Evolutionary conservation across 2,329 filamentous ascomycete species (phyloP), one percentile per base, ranked within the genome.

Genomic region (Thielaviopsis ethacetica): DNA sequence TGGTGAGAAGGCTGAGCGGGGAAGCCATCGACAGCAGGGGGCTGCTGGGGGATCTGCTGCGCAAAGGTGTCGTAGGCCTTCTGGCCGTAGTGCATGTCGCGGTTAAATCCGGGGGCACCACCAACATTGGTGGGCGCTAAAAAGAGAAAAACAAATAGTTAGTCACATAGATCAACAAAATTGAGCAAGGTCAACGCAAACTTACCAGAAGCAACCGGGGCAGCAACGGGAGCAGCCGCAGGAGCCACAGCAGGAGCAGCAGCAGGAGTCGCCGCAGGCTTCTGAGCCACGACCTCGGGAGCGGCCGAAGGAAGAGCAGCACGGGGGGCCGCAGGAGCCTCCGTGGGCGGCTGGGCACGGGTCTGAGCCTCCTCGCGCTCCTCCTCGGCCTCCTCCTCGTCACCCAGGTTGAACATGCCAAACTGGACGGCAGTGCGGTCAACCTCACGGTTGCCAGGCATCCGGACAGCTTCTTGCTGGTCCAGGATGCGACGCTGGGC

Each of bases 291-390:
- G 9, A 76, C 65, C 47, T 85, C 82, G 15, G 79, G 74, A n/a
- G 76, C 73, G 9, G 80, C 83, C 44, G 91, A 91, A 64, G 93
- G 91, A 26, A 97, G 79, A 13, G 91, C 87, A 62, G 93, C 85
- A 66, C 91, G 83, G 63, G 93, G 91, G 58, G 88, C 80, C 62
- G 91, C 82, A 41, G 93, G 93, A 19, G 93, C 96, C 68, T 95
- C 91, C 64, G 91, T 88, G 27, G 91, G 91, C 63, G 91, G 90
- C 68, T 96, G 91, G 64, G 88, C 84, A 67, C 91, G 85, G 59
- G 93, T 97, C 76, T 97, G 91, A 49, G 91, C 84, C 71, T 97
- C 90, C 73, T 98, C 93, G 63, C 91, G 83, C 67, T 96, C 90
- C 63, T 91, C 90, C 68, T 97, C 93, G 63, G 95, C 88, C 58